These are phyloP conservation scores for Raddia guianensis DNA, from an alignment of 176 grass and related monocot species.

Conservation along the genomic window DNA sequence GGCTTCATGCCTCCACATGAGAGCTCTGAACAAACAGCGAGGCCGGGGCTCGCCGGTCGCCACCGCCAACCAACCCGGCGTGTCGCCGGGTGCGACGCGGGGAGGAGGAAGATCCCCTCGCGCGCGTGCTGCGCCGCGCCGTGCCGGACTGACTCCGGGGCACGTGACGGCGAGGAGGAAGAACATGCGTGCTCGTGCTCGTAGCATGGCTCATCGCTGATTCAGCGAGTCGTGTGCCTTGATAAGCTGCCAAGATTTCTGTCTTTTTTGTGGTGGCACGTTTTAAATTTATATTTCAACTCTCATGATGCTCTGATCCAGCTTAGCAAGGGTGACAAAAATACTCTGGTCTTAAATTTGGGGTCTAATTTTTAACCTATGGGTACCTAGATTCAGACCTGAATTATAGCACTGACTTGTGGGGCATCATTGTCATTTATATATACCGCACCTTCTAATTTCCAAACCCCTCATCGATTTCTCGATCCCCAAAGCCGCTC, in stretches of 20 bases:
- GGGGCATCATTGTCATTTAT: no score
- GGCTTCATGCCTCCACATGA: conserved; percentile 30
- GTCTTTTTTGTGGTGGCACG: no score
- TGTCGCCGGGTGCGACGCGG: conserved; percentile 7
- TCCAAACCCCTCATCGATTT: no score
- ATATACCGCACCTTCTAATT: no score
- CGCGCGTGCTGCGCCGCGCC: background rate
- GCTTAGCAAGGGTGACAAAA: no score
- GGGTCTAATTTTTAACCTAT: no score
- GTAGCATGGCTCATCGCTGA: background rate
- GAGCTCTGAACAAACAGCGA: conserved; percentile 39
- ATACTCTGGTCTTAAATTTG: no score
- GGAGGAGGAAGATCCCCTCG: conserved; percentile 21
- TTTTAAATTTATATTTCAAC: no score
- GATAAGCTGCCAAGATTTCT: background rate
- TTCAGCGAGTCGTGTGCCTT: background rate
- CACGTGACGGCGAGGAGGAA: conserved; percentile 37
- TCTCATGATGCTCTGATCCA: no score
- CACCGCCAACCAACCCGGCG: conserved; percentile 28
- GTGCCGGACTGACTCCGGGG: background rate
- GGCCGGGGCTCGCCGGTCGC: conserved; percentile 17
- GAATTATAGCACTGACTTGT: no score
- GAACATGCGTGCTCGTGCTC: conserved; percentile 29
- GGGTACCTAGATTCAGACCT: no score
- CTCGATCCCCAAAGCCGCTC: no score